Conservation (phyloP, 179 eudicot species). For the Spergularia azorica region DNA sequence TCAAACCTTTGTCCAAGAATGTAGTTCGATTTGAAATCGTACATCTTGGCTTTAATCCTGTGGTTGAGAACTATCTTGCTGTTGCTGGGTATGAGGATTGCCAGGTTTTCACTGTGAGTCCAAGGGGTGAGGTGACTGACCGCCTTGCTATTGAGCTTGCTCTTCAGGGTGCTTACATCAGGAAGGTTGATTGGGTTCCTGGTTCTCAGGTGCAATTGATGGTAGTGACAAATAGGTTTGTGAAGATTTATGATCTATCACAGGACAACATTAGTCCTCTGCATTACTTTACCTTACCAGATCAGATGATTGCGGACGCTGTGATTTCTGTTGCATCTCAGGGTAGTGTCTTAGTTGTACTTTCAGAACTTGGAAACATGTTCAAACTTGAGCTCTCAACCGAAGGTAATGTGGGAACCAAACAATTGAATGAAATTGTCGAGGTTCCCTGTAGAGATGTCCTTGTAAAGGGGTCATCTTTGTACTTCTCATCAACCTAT, state of each 20-base stretch:
- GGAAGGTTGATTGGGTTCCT: conserved; percentile 95
- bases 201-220: conserved; percentile 98
- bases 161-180: conserved; percentile 97
- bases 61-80: conserved; percentile 94
- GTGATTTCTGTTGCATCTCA: conserved; percentile 72
- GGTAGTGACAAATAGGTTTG: conserved; percentile 94
- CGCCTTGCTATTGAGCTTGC: conserved; percentile 97
- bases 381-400: conserved; percentile 79
- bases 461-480: conserved; percentile 70
- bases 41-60: conserved; percentile 81
- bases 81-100: conserved; percentile 99
- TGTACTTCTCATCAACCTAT: conserved; percentile 80
- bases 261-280: conserved; percentile 96
- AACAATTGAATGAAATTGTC: conserved; percentile 71
- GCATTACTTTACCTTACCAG: conserved; percentile 88
- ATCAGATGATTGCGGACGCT: conserved; percentile 80
- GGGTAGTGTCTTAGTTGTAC: conserved; percentile 73
- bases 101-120: conserved; percentile 93
- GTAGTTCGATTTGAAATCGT: conserved; percentile 98
- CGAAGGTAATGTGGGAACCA: conserved; percentile 72
- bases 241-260: conserved; percentile 94
- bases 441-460: conserved; percentile 53
- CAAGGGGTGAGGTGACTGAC: conserved; percentile 98
- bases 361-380: conserved; percentile 82
- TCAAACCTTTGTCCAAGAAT: conserved; percentile 94